Base-by-base conservation (phyloP, 805 yeast species). In the Cephaloascus albidus region DNA sequence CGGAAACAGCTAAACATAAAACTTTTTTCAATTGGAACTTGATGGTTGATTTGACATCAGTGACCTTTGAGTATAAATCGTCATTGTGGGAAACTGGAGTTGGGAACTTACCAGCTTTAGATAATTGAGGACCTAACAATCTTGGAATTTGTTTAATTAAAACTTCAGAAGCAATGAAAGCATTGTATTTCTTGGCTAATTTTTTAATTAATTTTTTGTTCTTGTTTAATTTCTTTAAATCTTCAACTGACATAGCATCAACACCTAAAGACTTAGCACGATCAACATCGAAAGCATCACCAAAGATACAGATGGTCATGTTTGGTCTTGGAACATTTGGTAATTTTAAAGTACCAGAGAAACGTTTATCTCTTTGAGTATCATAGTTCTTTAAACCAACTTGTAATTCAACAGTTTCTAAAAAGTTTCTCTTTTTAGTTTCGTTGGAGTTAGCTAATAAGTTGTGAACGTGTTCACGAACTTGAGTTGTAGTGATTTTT, bases 41-140 rank as follows among this genome's bases (percentile, higher is more conserved):
- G 81, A 93, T 88, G 82, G 99, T 93, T 54, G 98, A 89, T 78
- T 84, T 89, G 62, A 93, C 97, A 68, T 93, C 99, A 61, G 76
- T 81, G 62, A 93, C 93, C 86, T 90, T 93, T 57, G 79, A 65
- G 82, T 86, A 85, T 68, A 93, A 81, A 72, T 93, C 98, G 70
- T 93, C 99, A 72, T 85, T 79, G 85, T 93, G 98, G 53, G 99
- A 93, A 61, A 93, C 98, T 76, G 99, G 99, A 71, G 97, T 90
- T 74, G 99, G 99, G 96, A 93, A 93, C 90, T 93, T 93, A 85
- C 98, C 98, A 68, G 97, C 97, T 85, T 93, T 93, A 58, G 98
- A 93, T 68, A 93, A 87, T 74, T 90, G 96, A 72, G 99, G 99
- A 78, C 99, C 99, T 68, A 93, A 81, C 69, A 93, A 81, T 84